Base-by-base conservation (phyloP, 345 rosid genomes). In the Draba incana region DNA sequence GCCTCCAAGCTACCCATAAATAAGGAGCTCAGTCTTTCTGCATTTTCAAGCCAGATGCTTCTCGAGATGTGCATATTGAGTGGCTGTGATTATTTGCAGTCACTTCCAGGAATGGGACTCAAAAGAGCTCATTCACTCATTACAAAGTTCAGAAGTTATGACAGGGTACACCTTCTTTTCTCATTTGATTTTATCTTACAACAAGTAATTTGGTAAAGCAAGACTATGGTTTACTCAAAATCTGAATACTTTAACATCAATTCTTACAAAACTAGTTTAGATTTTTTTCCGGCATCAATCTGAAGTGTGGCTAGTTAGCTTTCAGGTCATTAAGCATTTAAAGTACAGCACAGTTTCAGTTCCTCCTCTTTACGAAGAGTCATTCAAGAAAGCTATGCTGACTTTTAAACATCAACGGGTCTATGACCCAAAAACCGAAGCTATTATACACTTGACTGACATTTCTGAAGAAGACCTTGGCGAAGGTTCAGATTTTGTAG, bases 41-140 rank as follows among this genome's bases (percentile, higher is more conserved):
- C 89, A 71, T 87, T 94, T 75, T 84, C 90, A 62, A 78, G 82
- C 57, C 87, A 82, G 77, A 91, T 89, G 99, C 74, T 94, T 74
- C 96, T 94, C 42, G 96, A 94, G 79, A 91, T 89, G 96, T 94
- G 99, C 86, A 91, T 94, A 66, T 80, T 94, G 62, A 94, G 99
- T 73, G 99, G 99, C 44, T 94, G 99, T 77, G 99, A 94, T 75
- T 94, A 94, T 77, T 75, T 89, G 82, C 96, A 77, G 61, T 94
- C 98, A 78, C 80, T 94, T 60, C 83, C 97, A 8, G 99, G 98
- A 76, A 87, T 94, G 96, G 99, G 97, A 42, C 81, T 89, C 49
- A 94, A 85, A 85, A 83, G 93, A 78, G 97, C 99, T 49, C 97
- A 91, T 84, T 83, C 96, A 24, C 89, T 91, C 61, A 78, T 89